These are phyloP conservation scores for Ophiostoma tasmaniense DNA, from an alignment of 2,329 filamentous ascomycete genomes.

Conservation along the genomic window DNA sequence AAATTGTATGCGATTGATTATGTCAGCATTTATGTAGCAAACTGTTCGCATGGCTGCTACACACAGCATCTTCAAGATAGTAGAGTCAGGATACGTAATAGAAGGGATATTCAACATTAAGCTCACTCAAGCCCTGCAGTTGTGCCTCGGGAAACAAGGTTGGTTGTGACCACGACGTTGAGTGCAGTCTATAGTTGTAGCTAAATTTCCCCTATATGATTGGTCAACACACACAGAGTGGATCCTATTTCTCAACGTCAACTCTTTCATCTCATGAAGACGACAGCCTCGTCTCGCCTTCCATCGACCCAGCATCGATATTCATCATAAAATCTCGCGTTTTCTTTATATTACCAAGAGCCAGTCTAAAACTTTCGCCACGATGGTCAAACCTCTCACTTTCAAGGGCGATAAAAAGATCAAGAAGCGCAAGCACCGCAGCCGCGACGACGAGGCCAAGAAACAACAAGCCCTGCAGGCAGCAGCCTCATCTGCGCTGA, in stretches of 20 bases:
- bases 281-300: not conserved
- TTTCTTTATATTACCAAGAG: not conserved
- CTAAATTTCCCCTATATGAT: not conserved
- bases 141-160: not conserved
- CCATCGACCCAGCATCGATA: not conserved
- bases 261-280: not conserved
- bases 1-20: not conserved
- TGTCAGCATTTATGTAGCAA: not conserved
- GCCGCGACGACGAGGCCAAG: constrained; percentile 46
- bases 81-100: too few species aligned
- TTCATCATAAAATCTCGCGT: not conserved
- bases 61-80: not conserved
- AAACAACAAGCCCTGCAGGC: constrained; percentile 29
- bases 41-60: not conserved
- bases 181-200: not conserved
- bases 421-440: constrained; percentile 78
- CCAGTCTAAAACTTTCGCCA: not conserved
- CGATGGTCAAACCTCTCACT: constrained; percentile 78
- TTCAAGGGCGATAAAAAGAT: constrained; percentile 98
- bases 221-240: not conserved
- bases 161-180: not conserved
- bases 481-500: not conserved
- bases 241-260: not conserved
- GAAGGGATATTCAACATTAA: too few species aligned
- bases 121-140: too few species aligned